Evolutionary conservation across 371 early-diverging fungal genomes (phyloP).

Genomic region (Parasitella parasitica): DNA sequence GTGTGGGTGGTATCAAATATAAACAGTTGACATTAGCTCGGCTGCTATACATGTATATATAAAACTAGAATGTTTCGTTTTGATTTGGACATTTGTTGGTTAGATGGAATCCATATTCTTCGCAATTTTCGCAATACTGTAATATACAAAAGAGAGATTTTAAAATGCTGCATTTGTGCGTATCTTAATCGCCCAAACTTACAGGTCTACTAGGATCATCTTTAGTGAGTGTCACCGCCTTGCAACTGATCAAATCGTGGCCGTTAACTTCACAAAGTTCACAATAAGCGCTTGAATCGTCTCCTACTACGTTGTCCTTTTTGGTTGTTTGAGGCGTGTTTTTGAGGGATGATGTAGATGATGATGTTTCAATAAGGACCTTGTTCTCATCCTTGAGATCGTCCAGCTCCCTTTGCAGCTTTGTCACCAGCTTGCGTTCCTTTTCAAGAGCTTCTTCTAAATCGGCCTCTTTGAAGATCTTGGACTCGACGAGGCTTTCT

Average conservation of each 20-base stretch:
- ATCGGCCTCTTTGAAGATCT: conserved; percentile 75
- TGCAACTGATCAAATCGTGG: conserved; percentile 70
- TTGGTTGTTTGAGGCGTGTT: not conserved
- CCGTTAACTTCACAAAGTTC: conserved; percentile 70
- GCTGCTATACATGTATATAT: conserved; percentile 8
- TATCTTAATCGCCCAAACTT: not conserved
- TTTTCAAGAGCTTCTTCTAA: conserved; percentile 64
- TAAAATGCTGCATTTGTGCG: too few species aligned
- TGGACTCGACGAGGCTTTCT: conserved; percentile 74
- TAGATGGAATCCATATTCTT: conserved; percentile 61
- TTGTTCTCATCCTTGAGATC: conserved; percentile 44
- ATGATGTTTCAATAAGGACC: not conserved
- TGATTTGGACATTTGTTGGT: conserved; percentile 70
- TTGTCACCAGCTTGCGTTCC: conserved; percentile 51
- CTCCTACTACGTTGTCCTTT: not conserved
- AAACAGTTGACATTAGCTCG: not conserved
- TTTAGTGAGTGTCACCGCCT: conserved; percentile 7
- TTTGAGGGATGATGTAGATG: conserved; percentile 2
- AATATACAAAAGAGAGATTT: not conserved
- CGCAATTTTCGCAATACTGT: conserved; percentile 74
- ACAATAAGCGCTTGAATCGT: conserved; percentile 45
- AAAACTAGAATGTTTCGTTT: conserved; percentile 52
- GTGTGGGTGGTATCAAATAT: not conserved
- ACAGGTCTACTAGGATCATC: conserved; percentile 8
- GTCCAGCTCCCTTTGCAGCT: conserved; percentile 52